phyloP scores from a whole-genome alignment of 1,284 basidiomycete species.

The Sphagnurus paluster region DNA sequence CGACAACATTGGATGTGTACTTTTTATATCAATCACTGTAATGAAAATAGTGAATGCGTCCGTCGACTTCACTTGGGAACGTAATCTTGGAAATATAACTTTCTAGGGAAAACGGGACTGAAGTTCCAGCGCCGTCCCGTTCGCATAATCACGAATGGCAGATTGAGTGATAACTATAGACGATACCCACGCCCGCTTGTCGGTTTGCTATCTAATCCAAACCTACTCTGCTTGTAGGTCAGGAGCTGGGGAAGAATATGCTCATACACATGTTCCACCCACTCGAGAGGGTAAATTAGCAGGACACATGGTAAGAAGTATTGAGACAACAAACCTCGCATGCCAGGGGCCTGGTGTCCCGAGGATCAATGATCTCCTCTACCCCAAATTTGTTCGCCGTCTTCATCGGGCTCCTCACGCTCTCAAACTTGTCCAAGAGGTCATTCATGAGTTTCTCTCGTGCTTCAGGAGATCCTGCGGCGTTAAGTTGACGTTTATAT shows the following conservation, averaged over 20 bases:
- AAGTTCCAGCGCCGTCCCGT: too few species aligned
- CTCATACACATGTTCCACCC: slow-evolving; percentile 32
- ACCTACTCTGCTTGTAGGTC: slow-evolving; percentile 22
- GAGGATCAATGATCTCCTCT: slow-evolving; percentile 44
- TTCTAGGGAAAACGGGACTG: too few species aligned
- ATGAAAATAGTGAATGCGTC: neutral
- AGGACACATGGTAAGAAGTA: neutral
- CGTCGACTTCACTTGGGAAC: too few species aligned
- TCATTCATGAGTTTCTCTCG: slow-evolving; percentile 38
- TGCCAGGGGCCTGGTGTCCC: slow-evolving; percentile 38
- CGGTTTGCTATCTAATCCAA: slow-evolving; percentile 30
- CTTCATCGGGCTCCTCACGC: slow-evolving; percentile 37
- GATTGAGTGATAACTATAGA: too few species aligned
- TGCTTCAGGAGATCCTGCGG: slow-evolving; percentile 30
- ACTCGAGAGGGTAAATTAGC: slow-evolving; percentile 21
- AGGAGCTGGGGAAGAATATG: slow-evolving; percentile 33
- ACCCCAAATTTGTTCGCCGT: slow-evolving; percentile 41
- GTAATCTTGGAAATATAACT: too few species aligned
- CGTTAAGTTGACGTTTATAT: slow-evolving; percentile 41
- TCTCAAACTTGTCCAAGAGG: slow-evolving; percentile 37
- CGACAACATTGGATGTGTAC: neutral
- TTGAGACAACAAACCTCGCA: slow-evolving; percentile 35
- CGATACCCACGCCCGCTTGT: slow-evolving; percentile 32
- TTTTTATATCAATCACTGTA: neutral
- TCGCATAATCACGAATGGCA: too few species aligned